A percentile compares a stretch with the other conserved stretches of the same genome.
These are phyloP conservation scores for Microbotryomycetes sp. DNA, from an alignment of 1,284 basidiomycete genomes.

Conservation along the genomic window DNA sequence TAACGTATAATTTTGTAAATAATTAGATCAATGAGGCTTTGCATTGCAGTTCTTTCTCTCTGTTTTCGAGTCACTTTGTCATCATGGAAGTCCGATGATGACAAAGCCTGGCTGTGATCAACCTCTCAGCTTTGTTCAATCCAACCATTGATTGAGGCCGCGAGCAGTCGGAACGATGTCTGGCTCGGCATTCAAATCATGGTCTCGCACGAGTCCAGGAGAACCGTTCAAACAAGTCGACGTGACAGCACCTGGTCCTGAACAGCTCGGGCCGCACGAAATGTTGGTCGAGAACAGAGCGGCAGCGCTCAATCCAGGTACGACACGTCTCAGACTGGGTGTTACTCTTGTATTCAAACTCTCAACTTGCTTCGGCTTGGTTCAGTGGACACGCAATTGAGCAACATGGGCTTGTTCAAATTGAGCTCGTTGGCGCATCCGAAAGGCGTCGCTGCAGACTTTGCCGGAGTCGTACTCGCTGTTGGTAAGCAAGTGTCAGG, in stretches of 20 bases:
- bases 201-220: conserved; percentile 14
- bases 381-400: conserved; percentile 47
- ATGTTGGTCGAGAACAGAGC: conserved; percentile 72
- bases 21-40: too few relatives aligned
- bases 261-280: conserved; percentile 36
- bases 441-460: conserved; percentile 44
- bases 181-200: conserved; percentile 11
- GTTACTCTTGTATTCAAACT: too few relatives aligned
- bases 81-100: too few relatives aligned
- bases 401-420: conserved; percentile 50
- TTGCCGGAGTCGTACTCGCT: conserved; percentile 55
- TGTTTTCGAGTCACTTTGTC: too few relatives aligned
- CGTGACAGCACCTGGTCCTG: background rate
- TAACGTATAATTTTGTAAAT: too few relatives aligned
- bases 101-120: too few relatives aligned
- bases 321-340: conserved; percentile 4
- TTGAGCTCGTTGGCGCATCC: conserved; percentile 45
- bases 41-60: too few relatives aligned
- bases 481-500: conserved; percentile 46
- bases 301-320: conserved; percentile 68
- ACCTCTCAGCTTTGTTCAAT: too few relatives aligned
- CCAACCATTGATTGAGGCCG: too few relatives aligned
- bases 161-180: too few relatives aligned
- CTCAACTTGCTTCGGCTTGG: background rate
- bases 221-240: conserved; percentile 8